Conservation (phyloP, 495 filamentous ascomycete genomes). For the Daldinia loculata region DNA sequence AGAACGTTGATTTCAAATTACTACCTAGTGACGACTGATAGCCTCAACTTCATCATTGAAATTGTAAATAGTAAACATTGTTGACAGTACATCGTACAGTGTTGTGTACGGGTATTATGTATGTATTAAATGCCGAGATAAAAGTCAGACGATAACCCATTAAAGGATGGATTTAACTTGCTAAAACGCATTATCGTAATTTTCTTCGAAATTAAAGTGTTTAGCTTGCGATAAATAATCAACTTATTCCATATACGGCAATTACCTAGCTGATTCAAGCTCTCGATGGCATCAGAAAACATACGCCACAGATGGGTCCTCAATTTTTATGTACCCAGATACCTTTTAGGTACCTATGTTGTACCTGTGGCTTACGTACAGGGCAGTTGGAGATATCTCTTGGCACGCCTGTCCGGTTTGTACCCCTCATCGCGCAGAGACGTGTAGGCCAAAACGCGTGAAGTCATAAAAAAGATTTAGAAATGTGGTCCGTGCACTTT, state of each 20-base stretch:
- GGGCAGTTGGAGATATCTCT: too few relatives aligned
- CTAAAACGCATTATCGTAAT: conserved; percentile 21
- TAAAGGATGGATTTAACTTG: conserved; percentile 23
- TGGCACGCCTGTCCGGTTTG: background rate
- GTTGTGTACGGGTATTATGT: background rate
- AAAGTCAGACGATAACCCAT: conserved; percentile 9
- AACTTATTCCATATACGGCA: too few relatives aligned
- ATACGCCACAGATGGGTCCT: background rate
- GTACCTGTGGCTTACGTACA: conserved; percentile 6
- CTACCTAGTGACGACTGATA: too few relatives aligned
- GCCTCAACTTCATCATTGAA: too few relatives aligned
- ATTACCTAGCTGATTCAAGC: too few relatives aligned
- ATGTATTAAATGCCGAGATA: background rate
- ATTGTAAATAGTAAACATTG: too few relatives aligned
- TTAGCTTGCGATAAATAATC: conserved; percentile 6
- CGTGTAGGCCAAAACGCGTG: conserved; percentile 30
- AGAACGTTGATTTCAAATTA: too few relatives aligned
- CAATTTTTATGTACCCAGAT: background rate
- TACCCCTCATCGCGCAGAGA: conserved; percentile 39
- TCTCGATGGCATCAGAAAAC: background rate
- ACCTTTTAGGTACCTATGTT: background rate
- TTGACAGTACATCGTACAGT: too few relatives aligned
- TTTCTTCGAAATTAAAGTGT: conserved; percentile 17
- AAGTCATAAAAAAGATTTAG: conserved; percentile 23
- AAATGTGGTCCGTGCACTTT: conserved; percentile 17